Percentiles rank a stretch among this genome's conserved stretches.
phyloP scores from a whole-genome alignment of 1,284 basidiomycete genomes.

The Filobasidium uniguttulatum region DNA sequence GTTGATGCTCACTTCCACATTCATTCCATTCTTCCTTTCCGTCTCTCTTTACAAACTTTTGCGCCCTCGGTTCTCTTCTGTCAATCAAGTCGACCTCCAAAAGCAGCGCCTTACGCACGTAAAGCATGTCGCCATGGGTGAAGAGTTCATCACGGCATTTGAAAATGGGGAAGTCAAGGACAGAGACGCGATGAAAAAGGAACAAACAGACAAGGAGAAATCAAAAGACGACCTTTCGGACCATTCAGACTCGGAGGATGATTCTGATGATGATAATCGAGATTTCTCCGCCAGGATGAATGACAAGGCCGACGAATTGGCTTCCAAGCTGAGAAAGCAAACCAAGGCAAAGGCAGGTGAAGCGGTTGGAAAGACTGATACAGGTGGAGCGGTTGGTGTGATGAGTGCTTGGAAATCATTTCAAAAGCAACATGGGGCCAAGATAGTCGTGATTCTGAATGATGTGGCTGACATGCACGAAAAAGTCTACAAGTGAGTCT shows the following conservation, averaged over 20 bases:
- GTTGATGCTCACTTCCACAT: conserved; percentile 10
- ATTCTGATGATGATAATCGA: not conserved
- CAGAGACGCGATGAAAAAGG: not conserved
- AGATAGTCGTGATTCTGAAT: conserved; percentile 12
- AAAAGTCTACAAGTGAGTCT: conserved; percentile 17
- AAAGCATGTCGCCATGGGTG: conserved; percentile 1
- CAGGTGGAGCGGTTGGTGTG: conserved; percentile 1
- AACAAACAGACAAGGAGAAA: not conserved
- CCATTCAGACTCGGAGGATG: not conserved
- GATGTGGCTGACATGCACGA: conserved; percentile 19
- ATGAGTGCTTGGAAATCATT: conserved; percentile 6
- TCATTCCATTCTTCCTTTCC: conserved; percentile 12
- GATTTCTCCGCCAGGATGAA: not conserved
- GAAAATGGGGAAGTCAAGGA: not conserved
- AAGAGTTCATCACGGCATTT: conserved; percentile 8
- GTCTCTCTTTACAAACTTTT: conserved; percentile 10
- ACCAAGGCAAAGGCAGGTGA: not conserved
- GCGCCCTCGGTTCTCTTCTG: conserved; percentile 8
- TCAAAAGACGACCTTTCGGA: not conserved
- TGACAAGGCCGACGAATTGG: not conserved
- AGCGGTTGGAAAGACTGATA: conserved; percentile 2
- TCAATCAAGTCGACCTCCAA: not conserved
- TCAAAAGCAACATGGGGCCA: conserved; percentile 13
- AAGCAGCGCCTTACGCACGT: not conserved
- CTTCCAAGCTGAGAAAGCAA: not conserved